Percentiles rank a stretch among this genome's conserved stretches.
phyloP scores from a whole-genome alignment of 192 early-diverging fungal species.

The Mortierella claussenii region DNA sequence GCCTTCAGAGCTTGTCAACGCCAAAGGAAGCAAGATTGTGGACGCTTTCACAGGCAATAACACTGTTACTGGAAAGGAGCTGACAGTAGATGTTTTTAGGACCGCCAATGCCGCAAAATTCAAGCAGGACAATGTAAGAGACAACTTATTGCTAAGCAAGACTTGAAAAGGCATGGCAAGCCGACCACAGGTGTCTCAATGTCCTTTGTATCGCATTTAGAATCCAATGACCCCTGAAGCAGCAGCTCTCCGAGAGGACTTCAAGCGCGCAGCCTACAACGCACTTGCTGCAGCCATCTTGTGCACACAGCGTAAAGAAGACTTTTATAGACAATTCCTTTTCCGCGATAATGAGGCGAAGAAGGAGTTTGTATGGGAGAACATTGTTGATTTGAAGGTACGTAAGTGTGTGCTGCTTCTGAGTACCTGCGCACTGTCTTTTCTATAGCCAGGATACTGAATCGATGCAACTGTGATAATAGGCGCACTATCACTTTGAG shows the following conservation, averaged over 20 bases:
- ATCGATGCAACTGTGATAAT: background rate
- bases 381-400: conserved; percentile 64
- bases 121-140: conserved; percentile 37
- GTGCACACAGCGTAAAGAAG: conserved; percentile 65
- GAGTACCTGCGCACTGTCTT: background rate
- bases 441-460: background rate
- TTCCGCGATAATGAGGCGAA: conserved; percentile 67
- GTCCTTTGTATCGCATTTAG: conserved; percentile 2
- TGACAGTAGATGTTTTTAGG: conserved; percentile 57
- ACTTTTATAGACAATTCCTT: conserved; percentile 66
- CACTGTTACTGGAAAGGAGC: conserved; percentile 45
- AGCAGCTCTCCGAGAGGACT: conserved; percentile 16
- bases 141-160: too few relatives aligned
- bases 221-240: conserved; percentile 18
- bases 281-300: conserved; percentile 64
- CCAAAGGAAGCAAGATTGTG: conserved; percentile 51
- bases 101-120: conserved; percentile 54
- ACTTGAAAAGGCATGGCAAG: too few relatives aligned
- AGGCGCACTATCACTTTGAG: conserved; percentile 36
- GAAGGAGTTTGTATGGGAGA: conserved; percentile 67
- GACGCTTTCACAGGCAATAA: conserved; percentile 42
- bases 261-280: conserved; percentile 68
- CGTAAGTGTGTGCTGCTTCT: background rate
- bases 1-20: conserved; percentile 49
- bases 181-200: background rate